Evolutionary conservation across 306 rosid genomes (phyloP).

Genomic region (Cyamopsis tetragonoloba): DNA sequence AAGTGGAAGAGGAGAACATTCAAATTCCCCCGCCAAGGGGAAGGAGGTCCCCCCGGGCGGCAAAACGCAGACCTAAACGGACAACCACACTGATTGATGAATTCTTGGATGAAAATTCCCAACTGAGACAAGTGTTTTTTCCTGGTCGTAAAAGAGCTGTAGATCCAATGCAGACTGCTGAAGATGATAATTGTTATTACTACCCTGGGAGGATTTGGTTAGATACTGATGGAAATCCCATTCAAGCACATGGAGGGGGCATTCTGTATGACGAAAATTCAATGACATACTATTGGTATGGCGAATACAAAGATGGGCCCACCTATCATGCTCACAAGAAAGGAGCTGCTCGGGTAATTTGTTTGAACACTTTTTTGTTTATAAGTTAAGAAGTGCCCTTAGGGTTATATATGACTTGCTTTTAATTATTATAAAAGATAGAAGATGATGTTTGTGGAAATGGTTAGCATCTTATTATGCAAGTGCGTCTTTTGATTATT

Average conservation of each 20-base stretch:
- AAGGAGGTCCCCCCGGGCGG: conserved; percentile 92
- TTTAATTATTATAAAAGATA: background rate
- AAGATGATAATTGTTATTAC: conserved; percentile 60
- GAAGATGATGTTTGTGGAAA: background rate
- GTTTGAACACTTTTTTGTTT: conserved; percentile 12
- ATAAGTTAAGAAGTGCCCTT: conserved; percentile 18
- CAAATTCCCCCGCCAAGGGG: conserved; percentile 90
- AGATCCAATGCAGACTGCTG: conserved; percentile 53
- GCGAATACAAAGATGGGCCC: conserved; percentile 94
- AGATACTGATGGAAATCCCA: conserved; percentile 89
- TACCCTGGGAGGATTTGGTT: conserved; percentile 90
- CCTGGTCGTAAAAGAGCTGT: conserved; percentile 59
- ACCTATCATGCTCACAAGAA: conserved; percentile 84
- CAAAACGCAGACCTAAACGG: conserved; percentile 70
- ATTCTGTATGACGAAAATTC: conserved; percentile 60
- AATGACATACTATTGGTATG: conserved; percentile 94
- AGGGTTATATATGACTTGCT: conserved; percentile 9
- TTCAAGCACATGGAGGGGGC: conserved; percentile 99
- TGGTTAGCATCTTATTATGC: background rate
- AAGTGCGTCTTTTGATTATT: background rate
- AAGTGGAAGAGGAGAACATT: conserved; percentile 73
- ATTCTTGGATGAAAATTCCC: conserved; percentile 94
- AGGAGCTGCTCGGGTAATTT: conserved; percentile 90
- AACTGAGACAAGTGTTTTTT: conserved; percentile 69
- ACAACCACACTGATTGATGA: conserved; percentile 78